These are phyloP conservation scores for Mallotus nudiflorus DNA, from an alignment of 345 rosid species.

Conservation along the genomic window DNA sequence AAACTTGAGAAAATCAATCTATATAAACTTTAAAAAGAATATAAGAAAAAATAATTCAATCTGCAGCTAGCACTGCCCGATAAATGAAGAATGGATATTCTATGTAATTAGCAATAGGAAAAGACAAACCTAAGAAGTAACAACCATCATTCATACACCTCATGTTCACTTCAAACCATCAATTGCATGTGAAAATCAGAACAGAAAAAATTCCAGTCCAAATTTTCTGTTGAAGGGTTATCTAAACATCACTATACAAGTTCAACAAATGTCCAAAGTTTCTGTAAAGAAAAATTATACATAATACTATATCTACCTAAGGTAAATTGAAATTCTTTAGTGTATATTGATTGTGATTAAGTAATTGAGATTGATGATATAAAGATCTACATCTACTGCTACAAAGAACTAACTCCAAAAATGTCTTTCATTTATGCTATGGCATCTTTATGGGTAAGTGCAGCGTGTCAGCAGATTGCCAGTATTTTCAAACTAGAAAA, in stretches of 20 bases:
- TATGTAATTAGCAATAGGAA: no score
- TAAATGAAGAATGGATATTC: background rate
- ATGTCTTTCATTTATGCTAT: background rate
- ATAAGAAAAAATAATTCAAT: background rate
- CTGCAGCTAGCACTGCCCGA: background rate
- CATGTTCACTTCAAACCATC: background rate
- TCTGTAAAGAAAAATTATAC: background rate
- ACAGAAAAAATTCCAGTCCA: background rate
- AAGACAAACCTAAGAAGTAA: no score
- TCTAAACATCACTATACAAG: background rate
- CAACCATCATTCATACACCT: background rate
- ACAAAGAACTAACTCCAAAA: background rate
- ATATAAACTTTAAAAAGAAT: background rate
- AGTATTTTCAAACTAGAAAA: background rate
- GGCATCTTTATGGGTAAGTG: background rate
- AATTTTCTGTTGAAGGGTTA: background rate
- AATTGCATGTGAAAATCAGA: background rate
- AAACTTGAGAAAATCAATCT: background rate
- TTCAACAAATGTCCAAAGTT: background rate
- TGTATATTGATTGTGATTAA: background rate
- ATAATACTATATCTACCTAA: background rate
- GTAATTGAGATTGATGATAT: background rate
- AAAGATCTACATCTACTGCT: no score
- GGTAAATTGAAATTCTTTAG: background rate
- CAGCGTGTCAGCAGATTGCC: background rate